These are phyloP conservation scores for Triticum monococcum DNA, from an alignment of 176 grass and related monocot species.

Conservation along the genomic window DNA sequence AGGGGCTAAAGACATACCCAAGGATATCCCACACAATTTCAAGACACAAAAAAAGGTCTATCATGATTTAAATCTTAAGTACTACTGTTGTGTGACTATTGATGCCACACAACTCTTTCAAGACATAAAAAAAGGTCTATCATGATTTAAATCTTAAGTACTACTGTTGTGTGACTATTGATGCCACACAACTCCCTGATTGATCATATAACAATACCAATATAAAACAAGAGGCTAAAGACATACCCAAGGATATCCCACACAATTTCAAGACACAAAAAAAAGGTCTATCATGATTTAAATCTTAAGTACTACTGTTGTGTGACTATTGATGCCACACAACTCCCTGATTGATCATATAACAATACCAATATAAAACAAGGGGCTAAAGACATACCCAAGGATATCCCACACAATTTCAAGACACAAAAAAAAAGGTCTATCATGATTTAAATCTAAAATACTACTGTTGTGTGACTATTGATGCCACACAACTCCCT, in stretches of 20 bases:
- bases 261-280: background rate
- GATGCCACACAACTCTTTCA: background rate
- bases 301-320: background rate
- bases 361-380: background rate
- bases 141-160: no score
- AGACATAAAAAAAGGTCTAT: no score
- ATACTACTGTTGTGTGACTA: background rate
- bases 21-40: background rate
- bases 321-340: background rate
- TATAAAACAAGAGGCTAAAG: background rate
- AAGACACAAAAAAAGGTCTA: background rate
- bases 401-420: background rate
- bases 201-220: background rate
- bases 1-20: background rate
- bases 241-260: background rate
- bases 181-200: background rate
- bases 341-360: background rate
- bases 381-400: background rate
- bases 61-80: background rate
- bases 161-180: no score
- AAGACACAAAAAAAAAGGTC: background rate
- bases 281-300: background rate
- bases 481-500: background rate
- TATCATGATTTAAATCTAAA: background rate
- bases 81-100: background rate